These are phyloP conservation scores for Emergomyces africanus DNA, from an alignment of 2,329 filamentous ascomycete species.

Conservation along the genomic window DNA sequence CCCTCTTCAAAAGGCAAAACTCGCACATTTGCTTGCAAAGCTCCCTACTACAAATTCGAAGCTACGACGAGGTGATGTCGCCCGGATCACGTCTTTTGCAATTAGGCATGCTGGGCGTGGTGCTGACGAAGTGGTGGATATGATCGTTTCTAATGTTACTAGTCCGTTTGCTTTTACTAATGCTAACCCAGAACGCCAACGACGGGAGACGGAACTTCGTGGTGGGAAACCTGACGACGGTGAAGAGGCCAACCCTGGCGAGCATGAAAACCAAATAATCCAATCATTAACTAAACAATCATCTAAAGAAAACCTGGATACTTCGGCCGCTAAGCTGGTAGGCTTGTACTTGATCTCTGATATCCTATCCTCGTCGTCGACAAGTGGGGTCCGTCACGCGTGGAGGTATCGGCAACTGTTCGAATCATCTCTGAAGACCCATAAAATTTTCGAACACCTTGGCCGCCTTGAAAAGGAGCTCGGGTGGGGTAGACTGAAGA, in stretches of 20 bases:
- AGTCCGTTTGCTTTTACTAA: constrained; percentile 61
- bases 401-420: constrained; percentile 80
- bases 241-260: constrained; percentile 16
- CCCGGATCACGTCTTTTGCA: constrained; percentile 74
- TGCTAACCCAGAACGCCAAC: constrained; percentile 45
- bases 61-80: constrained; percentile 73
- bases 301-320: constrained; percentile 43
- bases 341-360: constrained; percentile 71
- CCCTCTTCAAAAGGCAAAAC: constrained; percentile 69
- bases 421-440: constrained; percentile 54
- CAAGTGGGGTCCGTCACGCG: constrained; percentile 64
- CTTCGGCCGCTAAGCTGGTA: constrained; percentile 61
- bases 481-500: constrained; percentile 67
- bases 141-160: constrained; percentile 71
- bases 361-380: constrained; percentile 64
- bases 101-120: constrained; percentile 76
- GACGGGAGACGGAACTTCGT: constrained; percentile 7
- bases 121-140: constrained; percentile 80
- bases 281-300: constrained; percentile 22
- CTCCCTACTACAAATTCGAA: constrained; percentile 63
- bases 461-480: constrained; percentile 59
- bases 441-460: constrained; percentile 60
- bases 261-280: constrained; percentile 22
- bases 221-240: constrained; percentile 20
- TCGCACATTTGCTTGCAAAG: constrained; percentile 71